Base-by-base conservation (phyloP, 805 yeast genomes). In the Novakomyces olei region DNA sequence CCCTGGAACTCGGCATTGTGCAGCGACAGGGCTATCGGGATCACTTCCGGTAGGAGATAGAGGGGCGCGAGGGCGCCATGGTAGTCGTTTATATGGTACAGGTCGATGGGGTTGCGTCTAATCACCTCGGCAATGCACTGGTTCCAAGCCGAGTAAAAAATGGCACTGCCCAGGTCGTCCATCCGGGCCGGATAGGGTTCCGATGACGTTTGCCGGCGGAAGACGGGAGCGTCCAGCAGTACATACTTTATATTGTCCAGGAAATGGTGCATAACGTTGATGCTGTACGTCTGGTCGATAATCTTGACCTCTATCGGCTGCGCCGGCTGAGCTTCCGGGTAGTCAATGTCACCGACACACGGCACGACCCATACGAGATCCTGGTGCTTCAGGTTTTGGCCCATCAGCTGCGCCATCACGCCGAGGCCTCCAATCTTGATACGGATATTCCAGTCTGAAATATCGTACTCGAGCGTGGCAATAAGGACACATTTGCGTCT, bases 351-450 rank as follows among this genome's bases (percentile, higher is more conserved):
- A 15, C 33, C 33, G 19, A 30, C 33, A n/a, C 27, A 22, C 6
- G 33, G 33, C 14, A 30, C 25, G 5, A 30, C 33, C 33, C 33
- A 30, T 5, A 30, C 5, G 16, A 30, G 15, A 15, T 30, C 33
- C 23, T 30, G 27, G 15, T 30, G 33, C 15, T 30, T 19, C n/a
- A 30, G 23, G 12, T 30, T 20, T 12, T 15, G 14, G 3, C 17
- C 33, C 33, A 30, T 30, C 12, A 30, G 28, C 15, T 30, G 33
- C 14, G 33, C 33, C 33, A 30, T 30, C 5, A 30, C 33, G 6
- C 33, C 33, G 19, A 30, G 15, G 14, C 33, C 33, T 7, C 33
- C 33, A 23, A 30, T 30, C 18, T 30, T 30, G 17, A 30, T 30
- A 5, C 19, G 14, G 7, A 30, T 30, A 4, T 30, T 19, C 33